Evolutionary conservation across 306 rosid species (phyloP), one percentile per base, ranked within the genome.

Genomic region (Potentilla sterilis): DNA sequence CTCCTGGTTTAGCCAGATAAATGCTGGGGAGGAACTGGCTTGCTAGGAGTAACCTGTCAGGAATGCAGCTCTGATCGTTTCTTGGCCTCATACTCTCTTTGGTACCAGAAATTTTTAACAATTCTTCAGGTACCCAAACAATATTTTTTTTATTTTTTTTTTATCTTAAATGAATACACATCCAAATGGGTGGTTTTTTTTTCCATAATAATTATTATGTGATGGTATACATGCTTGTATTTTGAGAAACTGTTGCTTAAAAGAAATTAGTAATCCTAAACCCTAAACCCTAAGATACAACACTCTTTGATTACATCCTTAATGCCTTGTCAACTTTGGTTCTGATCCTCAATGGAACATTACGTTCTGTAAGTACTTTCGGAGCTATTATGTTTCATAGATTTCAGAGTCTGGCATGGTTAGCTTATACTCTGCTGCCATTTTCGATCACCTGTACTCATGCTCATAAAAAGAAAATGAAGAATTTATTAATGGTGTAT

Each of bases 21-120:
- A 85, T 84, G 98, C 76, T 95, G 97, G 96, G 96, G 83, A 22
- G 99, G 97, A 69, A 84, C 90, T 83, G 80, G 90, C 49, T 83
- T 95, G 80, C 82, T 95, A 43, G 99, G 99, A 75, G 64, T 92
- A 84, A 90, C 97, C 81, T 86, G 90, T 81, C 90, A 84, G 80
- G 89, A 86, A 79, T 90, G 97, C 83, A 83, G 89, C 79, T 73
- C 93, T 15, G 85, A 71, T 63, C 97, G 97, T 65, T 90, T 95
- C 76, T 59, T 83, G 71, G 87, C 86, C 32, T 92, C 92, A 37
- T 89, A 88, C 85, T 16, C 82, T 46, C 75, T n/a, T 48, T 95
- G 99, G 97, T 89, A 92, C 75, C 83, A 83, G 57, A 89, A 81
- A 79, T 79, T 90, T 79, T 75, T 89, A 18, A 65, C 82, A n/a